These are phyloP conservation scores for Epithele typhae DNA, from an alignment of 768 basidiomycete genomes.

Conservation along the genomic window DNA sequence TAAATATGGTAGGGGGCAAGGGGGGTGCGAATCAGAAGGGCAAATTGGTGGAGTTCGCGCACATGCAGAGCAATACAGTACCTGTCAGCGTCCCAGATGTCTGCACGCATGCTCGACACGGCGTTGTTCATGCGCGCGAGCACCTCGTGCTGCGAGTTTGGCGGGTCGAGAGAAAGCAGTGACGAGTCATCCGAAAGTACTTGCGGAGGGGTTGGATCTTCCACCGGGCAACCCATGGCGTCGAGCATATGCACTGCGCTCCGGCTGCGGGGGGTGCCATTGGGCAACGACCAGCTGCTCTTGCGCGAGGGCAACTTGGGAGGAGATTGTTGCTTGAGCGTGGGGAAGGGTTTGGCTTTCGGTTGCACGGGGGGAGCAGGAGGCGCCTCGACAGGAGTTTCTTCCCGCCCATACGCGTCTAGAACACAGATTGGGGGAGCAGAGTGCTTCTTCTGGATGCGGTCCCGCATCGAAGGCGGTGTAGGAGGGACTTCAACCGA, in stretches of 20 bases:
- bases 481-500: slow-evolving; percentile 18
- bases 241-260: slow-evolving; percentile 59
- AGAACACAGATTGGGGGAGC: slow-evolving; percentile 53
- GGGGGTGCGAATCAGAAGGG: slow-evolving; percentile 3
- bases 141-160: slow-evolving; percentile 44
- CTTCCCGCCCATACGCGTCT: slow-evolving; percentile 64
- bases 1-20: slow-evolving; percentile 13
- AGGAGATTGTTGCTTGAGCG: neutral
- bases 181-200: slow-evolving; percentile 18
- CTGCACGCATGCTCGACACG: slow-evolving; percentile 51
- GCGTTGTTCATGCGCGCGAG: slow-evolving; percentile 54
- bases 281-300: slow-evolving; percentile 7
- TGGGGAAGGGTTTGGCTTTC: neutral
- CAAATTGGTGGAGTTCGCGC: neutral
- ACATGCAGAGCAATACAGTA: slow-evolving; percentile 23
- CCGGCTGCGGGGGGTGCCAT: slow-evolving; percentile 28
- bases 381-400: slow-evolving; percentile 1
- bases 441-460: slow-evolving; percentile 41
- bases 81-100: slow-evolving; percentile 57
- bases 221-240: slow-evolving; percentile 62
- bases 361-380: neutral
- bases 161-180: slow-evolving; percentile 13
- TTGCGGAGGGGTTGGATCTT: slow-evolving; percentile 13
- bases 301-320: neutral
- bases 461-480: slow-evolving; percentile 25